phyloP scores from a whole-genome alignment of 176 grass and related monocot genomes.

The Pontederia crassipes region DNA sequence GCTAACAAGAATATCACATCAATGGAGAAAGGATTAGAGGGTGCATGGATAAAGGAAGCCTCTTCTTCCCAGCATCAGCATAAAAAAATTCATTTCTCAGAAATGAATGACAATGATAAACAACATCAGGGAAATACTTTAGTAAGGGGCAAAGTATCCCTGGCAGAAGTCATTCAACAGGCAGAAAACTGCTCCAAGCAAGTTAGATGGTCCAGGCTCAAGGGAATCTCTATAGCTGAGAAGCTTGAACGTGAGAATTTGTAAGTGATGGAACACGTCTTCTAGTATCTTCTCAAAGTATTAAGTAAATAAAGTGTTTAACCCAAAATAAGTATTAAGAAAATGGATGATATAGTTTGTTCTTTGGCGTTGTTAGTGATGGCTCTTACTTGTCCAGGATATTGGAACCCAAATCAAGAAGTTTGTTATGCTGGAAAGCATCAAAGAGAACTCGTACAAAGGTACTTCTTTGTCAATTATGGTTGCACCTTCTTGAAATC shows the following conservation, averaged over 20 bases:
- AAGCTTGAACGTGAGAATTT: slow-evolving; percentile 94
- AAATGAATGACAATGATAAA: slow-evolving; percentile 26
- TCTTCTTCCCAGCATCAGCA: slow-evolving; percentile 38
- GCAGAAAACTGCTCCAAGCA: slow-evolving; percentile 15
- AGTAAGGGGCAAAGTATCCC: slow-evolving; percentile 23
- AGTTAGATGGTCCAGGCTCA: slow-evolving; percentile 48
- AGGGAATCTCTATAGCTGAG: slow-evolving; percentile 78
- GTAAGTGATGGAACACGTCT: slow-evolving; percentile 38
- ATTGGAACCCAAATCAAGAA: slow-evolving; percentile 84
- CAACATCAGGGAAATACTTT: slow-evolving; percentile 9
- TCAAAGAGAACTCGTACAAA: slow-evolving; percentile 40
- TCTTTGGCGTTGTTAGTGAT: no score
- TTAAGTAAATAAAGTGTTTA: not conserved
- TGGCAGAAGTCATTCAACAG: slow-evolving; percentile 19
- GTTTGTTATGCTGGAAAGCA: slow-evolving; percentile 63
- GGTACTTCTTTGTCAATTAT: slow-evolving; percentile 26
- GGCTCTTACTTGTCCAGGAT: slow-evolving; percentile 39
- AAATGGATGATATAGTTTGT: not conserved
- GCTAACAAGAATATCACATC: not conserved
- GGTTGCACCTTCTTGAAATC: not conserved
- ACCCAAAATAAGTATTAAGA: not conserved
- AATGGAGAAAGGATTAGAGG: slow-evolving; percentile 29
- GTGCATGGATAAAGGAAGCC: slow-evolving; percentile 29
- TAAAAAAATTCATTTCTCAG: slow-evolving; percentile 22
- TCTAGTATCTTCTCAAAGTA: not conserved